Evolutionary conservation across 805 yeast genomes (phyloP).

Genomic region (Hagleromyces aurorensis): DNA sequence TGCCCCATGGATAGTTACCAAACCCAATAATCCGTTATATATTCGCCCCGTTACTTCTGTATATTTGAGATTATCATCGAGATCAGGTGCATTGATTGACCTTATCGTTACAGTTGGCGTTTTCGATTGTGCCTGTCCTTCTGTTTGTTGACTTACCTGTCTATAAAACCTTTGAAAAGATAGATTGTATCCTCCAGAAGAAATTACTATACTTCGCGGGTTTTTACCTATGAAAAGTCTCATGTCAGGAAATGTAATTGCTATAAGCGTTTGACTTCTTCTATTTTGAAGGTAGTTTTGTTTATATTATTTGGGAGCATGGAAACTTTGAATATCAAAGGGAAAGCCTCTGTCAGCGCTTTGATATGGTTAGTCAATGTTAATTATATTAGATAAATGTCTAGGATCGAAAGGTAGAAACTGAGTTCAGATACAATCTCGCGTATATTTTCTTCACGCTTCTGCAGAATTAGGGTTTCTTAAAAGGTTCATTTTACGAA

Average conservation of each 20-base stretch:
- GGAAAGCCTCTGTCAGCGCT: too few species aligned
- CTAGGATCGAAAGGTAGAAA: too few species aligned
- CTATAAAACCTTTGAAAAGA: conserved; percentile 38
- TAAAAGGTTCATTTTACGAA: too few species aligned
- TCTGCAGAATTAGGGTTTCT: too few species aligned
- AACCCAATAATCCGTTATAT: conserved; percentile 54
- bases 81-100: conserved; percentile 37
- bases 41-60: conserved; percentile 32
- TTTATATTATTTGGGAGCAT: too few species aligned
- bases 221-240: conserved; percentile 50
- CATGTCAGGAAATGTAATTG: conserved; percentile 36
- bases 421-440: too few species aligned
- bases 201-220: conserved; percentile 65
- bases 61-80: conserved; percentile 33
- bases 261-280: too few species aligned
- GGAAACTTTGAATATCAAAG: too few species aligned
- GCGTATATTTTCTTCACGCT: too few species aligned
- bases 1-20: conserved; percentile 45
- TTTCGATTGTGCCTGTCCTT: conserved; percentile 15
- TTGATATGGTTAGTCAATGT: too few species aligned
- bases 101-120: conserved; percentile 42
- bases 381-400: too few species aligned
- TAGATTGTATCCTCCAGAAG: conserved; percentile 50
- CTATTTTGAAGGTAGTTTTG: too few species aligned
- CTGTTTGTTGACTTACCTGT: conserved; percentile 15